phyloP scores from a whole-genome alignment of 2,329 filamentous ascomycete genomes.

The Lasiodiplodia sp. region DNA sequence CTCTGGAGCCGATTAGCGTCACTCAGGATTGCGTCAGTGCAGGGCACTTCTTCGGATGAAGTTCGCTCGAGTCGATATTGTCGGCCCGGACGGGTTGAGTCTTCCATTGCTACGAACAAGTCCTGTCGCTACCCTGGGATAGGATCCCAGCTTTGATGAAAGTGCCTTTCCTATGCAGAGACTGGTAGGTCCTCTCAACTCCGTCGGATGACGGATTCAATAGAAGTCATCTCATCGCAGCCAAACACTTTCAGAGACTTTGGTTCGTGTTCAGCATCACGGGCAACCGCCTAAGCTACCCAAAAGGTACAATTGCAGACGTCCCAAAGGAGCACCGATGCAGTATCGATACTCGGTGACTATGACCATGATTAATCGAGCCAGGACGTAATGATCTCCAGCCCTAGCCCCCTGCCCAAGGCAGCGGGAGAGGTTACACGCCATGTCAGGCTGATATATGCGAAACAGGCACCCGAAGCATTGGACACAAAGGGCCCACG shows the following conservation, averaged over 20 bases:
- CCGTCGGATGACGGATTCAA: no score
- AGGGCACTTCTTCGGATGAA: no score
- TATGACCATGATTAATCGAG: neutral
- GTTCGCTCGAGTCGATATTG: no score
- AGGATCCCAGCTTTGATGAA: no score
- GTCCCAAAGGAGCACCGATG: neutral
- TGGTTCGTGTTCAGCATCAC: neutral
- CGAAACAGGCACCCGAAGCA: conserved; percentile 19
- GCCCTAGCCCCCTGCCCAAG: conserved; percentile 9
- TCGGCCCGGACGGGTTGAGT: no score
- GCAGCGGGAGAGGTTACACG: conserved; percentile 3
- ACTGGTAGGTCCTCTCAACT: no score
- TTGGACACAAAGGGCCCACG: conserved; percentile 1
- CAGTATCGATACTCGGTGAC: conserved; percentile 10
- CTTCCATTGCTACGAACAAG: no score
- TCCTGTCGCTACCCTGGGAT: no score
- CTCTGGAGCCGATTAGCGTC: neutral
- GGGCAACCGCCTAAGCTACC: neutral
- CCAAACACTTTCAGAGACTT: neutral
- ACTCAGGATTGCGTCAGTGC: neutral
- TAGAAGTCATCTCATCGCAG: no score
- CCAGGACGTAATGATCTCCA: neutral
- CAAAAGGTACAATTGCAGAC: neutral
- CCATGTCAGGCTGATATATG: neutral
- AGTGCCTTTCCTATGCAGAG: no score